Percentiles rank a stretch among this genome's conserved stretches.
Evolutionary conservation across 192 early-diverging fungal genomes (phyloP).

Genomic region (Geosiphon pyriformis): DNA sequence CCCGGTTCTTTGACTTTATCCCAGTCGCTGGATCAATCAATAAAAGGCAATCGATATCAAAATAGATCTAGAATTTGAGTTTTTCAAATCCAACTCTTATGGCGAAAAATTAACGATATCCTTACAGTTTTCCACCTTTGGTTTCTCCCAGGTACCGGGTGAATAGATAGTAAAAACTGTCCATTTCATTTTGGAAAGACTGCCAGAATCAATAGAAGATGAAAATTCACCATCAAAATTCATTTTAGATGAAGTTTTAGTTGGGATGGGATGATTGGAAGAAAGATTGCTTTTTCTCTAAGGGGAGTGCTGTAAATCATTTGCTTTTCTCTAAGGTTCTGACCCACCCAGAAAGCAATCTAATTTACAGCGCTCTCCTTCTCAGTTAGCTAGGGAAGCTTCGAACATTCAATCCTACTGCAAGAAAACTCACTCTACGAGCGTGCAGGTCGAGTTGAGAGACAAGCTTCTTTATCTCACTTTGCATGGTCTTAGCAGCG

Average conservation of each 20-base stretch:
- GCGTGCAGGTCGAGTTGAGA: slow-evolving; percentile 51
- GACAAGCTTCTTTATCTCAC: slow-evolving; percentile 64
- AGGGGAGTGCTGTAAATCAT: neutral
- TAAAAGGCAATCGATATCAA: no score
- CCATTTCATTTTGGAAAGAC: slow-evolving; percentile 77
- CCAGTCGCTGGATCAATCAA: slow-evolving; percentile 88
- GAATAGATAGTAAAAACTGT: slow-evolving; percentile 78
- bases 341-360: neutral
- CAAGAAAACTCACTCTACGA: slow-evolving; percentile 52
- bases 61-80: no score
- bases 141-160: slow-evolving; percentile 80
- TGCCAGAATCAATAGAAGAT: slow-evolving; percentile 17
- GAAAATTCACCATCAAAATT: neutral
- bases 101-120: no score
- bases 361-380: no score
- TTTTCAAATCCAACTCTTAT: no score
- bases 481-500: slow-evolving; percentile 69
- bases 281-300: neutral
- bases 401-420: no score
- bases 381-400: no score
- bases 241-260: no score
- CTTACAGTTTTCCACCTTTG: slow-evolving; percentile 74
- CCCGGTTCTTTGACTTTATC: slow-evolving; percentile 88
- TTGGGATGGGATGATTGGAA: no score
- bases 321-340: neutral